Conservation (phyloP, 2,329 filamentous ascomycete genomes). For the Aspergillus persii region DNA sequence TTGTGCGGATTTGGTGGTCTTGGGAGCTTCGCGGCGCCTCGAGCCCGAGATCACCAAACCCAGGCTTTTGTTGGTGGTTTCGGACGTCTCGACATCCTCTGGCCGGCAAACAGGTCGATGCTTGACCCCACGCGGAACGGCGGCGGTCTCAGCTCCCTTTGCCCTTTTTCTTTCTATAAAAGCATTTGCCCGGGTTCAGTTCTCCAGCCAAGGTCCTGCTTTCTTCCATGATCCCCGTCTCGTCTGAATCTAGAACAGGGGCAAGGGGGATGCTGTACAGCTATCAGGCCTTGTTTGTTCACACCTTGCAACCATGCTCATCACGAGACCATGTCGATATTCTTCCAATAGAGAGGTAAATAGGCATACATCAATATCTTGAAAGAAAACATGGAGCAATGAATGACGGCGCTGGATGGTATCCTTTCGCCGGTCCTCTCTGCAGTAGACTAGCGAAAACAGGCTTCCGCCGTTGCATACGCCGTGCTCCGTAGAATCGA, state of each 20-base stretch:
- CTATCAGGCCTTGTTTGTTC: background rate
- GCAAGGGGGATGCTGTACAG: background rate
- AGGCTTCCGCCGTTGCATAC: background rate
- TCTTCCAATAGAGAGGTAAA: constrained; percentile 3
- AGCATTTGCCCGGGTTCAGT: constrained; percentile 1
- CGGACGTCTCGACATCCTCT: constrained; percentile 1
- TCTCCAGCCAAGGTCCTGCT: constrained; percentile 3
- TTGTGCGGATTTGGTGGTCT: constrained; percentile 7
- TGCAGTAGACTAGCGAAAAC: background rate
- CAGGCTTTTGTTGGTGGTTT: background rate
- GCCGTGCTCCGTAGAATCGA: background rate
- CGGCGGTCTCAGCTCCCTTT: background rate
- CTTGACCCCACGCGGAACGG: background rate
- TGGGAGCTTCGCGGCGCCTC: background rate
- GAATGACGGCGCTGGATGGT: background rate
- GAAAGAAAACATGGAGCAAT: background rate
- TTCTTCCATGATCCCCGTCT: constrained; percentile 3
- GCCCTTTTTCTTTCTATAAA: background rate
- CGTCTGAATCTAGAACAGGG: background rate
- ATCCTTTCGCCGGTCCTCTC: background rate
- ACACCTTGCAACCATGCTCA: background rate
- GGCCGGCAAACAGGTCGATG: background rate
- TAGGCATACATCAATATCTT: background rate
- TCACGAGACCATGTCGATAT: background rate
- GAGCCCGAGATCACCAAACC: constrained; percentile 3